These are phyloP conservation scores for Pterulicium gracile DNA, from an alignment of 1,284 basidiomycete species.

Conservation along the genomic window DNA sequence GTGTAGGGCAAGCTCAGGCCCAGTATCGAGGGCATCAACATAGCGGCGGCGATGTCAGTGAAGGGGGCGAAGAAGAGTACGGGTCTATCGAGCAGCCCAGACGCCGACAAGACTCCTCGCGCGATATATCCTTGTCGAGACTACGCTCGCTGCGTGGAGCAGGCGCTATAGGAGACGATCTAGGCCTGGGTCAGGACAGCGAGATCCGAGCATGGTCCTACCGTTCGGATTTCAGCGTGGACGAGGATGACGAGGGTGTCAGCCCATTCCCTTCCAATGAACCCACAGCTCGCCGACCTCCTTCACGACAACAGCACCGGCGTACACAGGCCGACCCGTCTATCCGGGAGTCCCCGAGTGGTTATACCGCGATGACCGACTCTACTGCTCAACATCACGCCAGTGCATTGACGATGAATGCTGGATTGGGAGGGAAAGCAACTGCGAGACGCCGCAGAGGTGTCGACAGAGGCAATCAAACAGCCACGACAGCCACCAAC, in stretches of 20 bases:
- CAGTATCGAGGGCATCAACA: background rate
- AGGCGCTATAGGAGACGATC: slow-evolving; percentile 40
- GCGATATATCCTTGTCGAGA: slow-evolving; percentile 27
- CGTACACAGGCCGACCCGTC: background rate
- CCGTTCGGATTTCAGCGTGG: slow-evolving; percentile 24
- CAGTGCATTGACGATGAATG: slow-evolving; percentile 75
- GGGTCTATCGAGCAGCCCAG: slow-evolving; percentile 52
- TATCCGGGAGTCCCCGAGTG: slow-evolving; percentile 1
- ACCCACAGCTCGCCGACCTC: too few species aligned
- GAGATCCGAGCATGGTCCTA: slow-evolving; percentile 55
- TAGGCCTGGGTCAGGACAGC: slow-evolving; percentile 40
- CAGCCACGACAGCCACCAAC: background rate
- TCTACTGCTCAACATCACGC: slow-evolving; percentile 83
- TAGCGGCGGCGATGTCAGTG: background rate
- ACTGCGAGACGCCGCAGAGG: slow-evolving; percentile 18
- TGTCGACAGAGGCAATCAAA: slow-evolving; percentile 30
- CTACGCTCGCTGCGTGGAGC: slow-evolving; percentile 51
- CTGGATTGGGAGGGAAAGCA: slow-evolving; percentile 47
- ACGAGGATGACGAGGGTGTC: slow-evolving; percentile 50
- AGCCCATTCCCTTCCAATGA: slow-evolving; percentile 22
- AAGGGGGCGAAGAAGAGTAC: slow-evolving; percentile 8
- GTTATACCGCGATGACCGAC: slow-evolving; percentile 52
- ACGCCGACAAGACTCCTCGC: slow-evolving; percentile 40
- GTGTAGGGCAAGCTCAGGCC: too few species aligned
- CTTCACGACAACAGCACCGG: too few species aligned